These are phyloP conservation scores for Oidium heveae DNA, from an alignment of 2,329 filamentous ascomycete species.

Conservation along the genomic window DNA sequence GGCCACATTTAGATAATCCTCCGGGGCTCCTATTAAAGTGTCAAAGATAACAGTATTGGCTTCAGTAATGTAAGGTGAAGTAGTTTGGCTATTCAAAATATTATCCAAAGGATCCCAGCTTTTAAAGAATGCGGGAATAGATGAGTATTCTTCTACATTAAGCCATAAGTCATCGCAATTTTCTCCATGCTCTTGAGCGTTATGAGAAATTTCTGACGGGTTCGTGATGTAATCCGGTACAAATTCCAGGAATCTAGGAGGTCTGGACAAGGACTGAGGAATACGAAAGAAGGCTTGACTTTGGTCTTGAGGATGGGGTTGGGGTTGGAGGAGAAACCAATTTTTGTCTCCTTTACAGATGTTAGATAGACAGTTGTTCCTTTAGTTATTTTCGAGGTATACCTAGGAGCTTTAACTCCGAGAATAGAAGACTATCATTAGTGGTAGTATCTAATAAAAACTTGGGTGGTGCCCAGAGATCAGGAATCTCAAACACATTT, in stretches of 20 bases:
- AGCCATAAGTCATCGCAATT: conserved; percentile 22
- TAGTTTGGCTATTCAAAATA: conserved; percentile 16
- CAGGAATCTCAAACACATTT: conserved; percentile 36
- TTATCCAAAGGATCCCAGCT: conserved; percentile 45
- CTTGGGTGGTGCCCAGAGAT: conserved; percentile 31
- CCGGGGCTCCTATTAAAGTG: conserved; percentile 23
- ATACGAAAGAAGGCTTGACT: too few species aligned
- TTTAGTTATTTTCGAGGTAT: not conserved
- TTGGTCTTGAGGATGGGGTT: too few species aligned
- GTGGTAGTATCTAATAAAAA: conserved; percentile 16
- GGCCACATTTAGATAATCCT: conserved; percentile 17
- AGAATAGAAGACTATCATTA: conserved; percentile 11
- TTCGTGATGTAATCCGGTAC: too few species aligned
- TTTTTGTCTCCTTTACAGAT: not conserved
- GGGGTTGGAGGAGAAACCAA: too few species aligned
- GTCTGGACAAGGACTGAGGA: too few species aligned
- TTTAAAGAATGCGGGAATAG: conserved; percentile 20
- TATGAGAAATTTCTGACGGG: not conserved
- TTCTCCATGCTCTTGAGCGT: conserved; percentile 8
- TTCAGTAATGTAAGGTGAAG: conserved; percentile 38
- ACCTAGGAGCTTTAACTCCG: conserved; percentile 12
- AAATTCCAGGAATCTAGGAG: too few species aligned
- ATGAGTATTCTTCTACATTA: conserved; percentile 13
- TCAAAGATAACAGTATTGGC: conserved; percentile 41
- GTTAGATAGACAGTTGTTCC: conserved; percentile 1